Evolutionary conservation across 768 basidiomycete genomes (phyloP).

Genomic region (Russula dissimulans): DNA sequence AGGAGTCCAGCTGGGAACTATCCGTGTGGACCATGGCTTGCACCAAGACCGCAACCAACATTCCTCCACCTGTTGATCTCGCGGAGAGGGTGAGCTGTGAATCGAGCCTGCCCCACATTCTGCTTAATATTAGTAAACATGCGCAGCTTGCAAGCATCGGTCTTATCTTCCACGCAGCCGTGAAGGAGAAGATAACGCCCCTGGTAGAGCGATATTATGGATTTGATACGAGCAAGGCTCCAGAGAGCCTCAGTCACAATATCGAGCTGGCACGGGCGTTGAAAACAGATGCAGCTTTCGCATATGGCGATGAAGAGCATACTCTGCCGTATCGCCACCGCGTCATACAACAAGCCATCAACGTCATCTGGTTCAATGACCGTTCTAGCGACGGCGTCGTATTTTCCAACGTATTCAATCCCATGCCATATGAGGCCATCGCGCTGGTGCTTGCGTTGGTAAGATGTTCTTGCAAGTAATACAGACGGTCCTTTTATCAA

Average conservation of each 20-base stretch:
- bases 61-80: not conserved
- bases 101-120: not conserved
- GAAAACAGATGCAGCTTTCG: conserved; percentile 5
- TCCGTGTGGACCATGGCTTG: conserved; percentile 10
- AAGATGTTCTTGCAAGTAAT: not conserved
- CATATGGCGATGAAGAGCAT: not conserved
- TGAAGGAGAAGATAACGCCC: conserved; percentile 7
- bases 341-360: conserved; percentile 8
- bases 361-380: conserved; percentile 13
- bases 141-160: not conserved
- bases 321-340: conserved; percentile 8
- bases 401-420: conserved; percentile 5
- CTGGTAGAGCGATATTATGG: conserved; percentile 11
- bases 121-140: not conserved
- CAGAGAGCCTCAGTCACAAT: conserved; percentile 1
- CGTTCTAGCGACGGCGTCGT: conserved; percentile 9
- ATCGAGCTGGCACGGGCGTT: not conserved
- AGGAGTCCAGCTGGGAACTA: not conserved
- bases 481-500: not conserved
- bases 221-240: conserved; percentile 9
- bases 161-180: not conserved
- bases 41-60: not conserved
- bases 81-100: not conserved
- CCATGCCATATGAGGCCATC: conserved; percentile 13
- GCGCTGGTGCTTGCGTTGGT: conserved; percentile 11